A percentile compares a stretch with the other conserved stretches of the same genome.
phyloP scores from a whole-genome alignment of 148 eudicot genomes.

The Gaultheria prostrata region DNA sequence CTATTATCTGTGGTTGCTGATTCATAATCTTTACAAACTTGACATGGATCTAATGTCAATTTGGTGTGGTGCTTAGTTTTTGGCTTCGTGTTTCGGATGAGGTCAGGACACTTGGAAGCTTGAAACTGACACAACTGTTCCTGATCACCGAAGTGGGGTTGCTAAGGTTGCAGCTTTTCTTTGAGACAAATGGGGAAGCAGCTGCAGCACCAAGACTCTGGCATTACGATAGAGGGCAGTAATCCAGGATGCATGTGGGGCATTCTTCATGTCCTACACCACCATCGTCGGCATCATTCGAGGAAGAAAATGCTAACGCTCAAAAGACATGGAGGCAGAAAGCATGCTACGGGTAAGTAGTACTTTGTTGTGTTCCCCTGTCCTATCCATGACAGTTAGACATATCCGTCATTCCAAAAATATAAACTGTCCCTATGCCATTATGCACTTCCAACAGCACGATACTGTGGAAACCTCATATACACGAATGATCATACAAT shows the following conservation, averaged over 20 bases:
- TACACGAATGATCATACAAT: too few species aligned
- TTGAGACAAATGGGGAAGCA: constrained; percentile 41
- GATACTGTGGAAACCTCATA: neutral
- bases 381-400: neutral
- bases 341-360: constrained; percentile 24
- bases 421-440: neutral
- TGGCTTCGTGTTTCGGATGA: neutral
- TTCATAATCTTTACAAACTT: neutral
- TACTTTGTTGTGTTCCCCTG: neutral
- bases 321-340: constrained; percentile 31
- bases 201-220: constrained; percentile 20
- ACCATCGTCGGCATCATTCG: constrained; percentile 51
- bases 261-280: constrained; percentile 53
- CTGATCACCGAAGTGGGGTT: constrained; percentile 5
- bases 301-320: constrained; percentile 53
- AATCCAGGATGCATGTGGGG: constrained; percentile 52
- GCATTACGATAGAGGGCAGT: constrained; percentile 21
- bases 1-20: neutral
- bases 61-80: neutral
- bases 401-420: neutral
- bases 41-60: neutral
- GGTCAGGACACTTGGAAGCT: constrained; percentile 10
- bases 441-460: neutral
- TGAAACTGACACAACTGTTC: neutral
- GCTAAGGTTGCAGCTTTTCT: neutral